Base-by-base conservation (phyloP, 2,329 filamentous ascomycete genomes). In the Cordyceps javanica region DNA sequence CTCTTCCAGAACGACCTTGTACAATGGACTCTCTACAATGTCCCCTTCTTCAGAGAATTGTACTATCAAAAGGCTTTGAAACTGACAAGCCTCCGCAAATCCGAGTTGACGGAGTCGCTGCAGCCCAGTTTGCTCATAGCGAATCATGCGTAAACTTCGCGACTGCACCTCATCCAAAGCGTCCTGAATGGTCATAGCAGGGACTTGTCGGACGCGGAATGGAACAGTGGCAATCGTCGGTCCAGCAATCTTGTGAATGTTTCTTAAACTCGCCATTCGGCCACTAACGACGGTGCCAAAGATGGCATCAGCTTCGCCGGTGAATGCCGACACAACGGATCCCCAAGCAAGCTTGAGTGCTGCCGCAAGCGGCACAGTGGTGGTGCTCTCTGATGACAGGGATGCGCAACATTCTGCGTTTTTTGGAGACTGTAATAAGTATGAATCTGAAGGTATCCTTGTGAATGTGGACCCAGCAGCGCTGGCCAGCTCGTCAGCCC, bases 31-130 rank as follows among this genome's bases (percentile, higher is more conserved):
- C 5, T 25, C 36, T 11, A 23, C 34, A 21, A 52, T 3, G 13
- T 41, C 25, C 6, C 41, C 49, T 19, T 51, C 48, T 13, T 52
- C 49, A 14, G 25, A 3, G 23, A 28, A 21, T 6, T 52, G 49
- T 41, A 52, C 3, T 2, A 52, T 52, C 49, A 52, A 9, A 21
- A 52, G 9, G 63, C 55, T 81, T 13, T 77, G 75, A 51, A 81
- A 74, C 56, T 78, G 75, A 62, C 79, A 82, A 3, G 80, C 80
- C 59, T 79, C 71, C n/a, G 76, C 71, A 4, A 76, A 74, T 61
- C 77, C 80, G 10, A 83, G 67, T 19, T 76, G 73, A 10, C 81
- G 78, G 56, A 84, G 83, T 59, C 81, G 62, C 30, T 82, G 80
- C 38, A 83, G 68, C 11, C 81, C 81, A 39, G 80, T 73, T 64